Percentiles rank a stretch among this genome's conserved stretches.
Evolutionary conservation across 495 filamentous ascomycete genomes (phyloP).

Genomic region (Chaetomium fimeti): DNA sequence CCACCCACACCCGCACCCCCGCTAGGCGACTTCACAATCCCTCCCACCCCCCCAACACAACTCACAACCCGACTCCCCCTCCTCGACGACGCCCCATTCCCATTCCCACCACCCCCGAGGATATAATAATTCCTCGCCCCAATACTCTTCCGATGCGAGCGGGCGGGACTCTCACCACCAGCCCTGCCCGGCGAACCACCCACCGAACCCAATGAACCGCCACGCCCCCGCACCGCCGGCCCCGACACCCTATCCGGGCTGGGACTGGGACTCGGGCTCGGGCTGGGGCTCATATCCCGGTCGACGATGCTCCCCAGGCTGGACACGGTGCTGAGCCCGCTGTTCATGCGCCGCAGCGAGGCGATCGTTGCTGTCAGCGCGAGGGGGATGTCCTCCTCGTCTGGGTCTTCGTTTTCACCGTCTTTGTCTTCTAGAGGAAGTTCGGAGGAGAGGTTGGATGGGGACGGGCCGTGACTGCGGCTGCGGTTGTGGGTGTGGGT

Average conservation of each 20-base stretch:
- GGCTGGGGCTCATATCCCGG: background rate
- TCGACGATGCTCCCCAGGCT: constrained; percentile 19
- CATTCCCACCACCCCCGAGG: constrained; percentile 5
- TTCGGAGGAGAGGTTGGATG: constrained; percentile 10
- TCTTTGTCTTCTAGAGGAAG: background rate
- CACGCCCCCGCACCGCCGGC: background rate
- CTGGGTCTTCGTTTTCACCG: background rate
- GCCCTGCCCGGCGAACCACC: background rate
- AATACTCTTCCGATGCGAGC: constrained; percentile 10
- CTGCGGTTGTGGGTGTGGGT: background rate
- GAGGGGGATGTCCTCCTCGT: constrained; percentile 11
- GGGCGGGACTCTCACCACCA: background rate
- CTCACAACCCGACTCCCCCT: constrained; percentile 5
- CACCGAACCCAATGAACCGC: background rate
- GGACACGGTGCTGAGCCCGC: constrained; percentile 24
- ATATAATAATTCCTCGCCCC: constrained; percentile 17
- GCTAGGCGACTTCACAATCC: constrained; percentile 1
- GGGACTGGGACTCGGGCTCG: background rate
- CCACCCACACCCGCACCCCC: background rate
- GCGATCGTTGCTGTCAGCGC: constrained; percentile 23
- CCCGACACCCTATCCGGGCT: background rate
- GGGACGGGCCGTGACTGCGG: background rate
- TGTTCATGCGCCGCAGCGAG: constrained; percentile 34
- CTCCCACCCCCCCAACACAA: background rate
- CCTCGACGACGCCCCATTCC: constrained; percentile 1